Evolutionary conservation across 2,329 filamentous ascomycete genomes (phyloP).

Genomic region (Pseudophaeomoniella oleicola): DNA sequence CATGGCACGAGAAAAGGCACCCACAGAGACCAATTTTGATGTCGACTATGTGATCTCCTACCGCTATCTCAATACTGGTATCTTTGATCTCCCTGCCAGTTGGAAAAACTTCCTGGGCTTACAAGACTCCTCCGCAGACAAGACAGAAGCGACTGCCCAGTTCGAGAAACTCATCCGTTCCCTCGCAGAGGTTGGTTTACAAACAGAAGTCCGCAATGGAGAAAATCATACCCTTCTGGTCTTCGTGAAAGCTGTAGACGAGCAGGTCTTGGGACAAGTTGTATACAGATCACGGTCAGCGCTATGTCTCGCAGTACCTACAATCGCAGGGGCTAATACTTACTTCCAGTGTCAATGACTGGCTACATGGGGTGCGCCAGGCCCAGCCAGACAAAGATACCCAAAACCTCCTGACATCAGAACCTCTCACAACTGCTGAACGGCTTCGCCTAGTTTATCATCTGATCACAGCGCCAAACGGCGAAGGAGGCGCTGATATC

Average conservation of each 20-base stretch:
- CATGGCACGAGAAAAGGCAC: neutral
- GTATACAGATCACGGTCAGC: constrained; percentile 62
- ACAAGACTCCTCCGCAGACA: constrained; percentile 34
- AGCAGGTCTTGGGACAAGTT: constrained; percentile 60
- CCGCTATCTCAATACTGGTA: constrained; percentile 54
- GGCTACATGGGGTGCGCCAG: constrained; percentile 76
- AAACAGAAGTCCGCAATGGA: constrained; percentile 74
- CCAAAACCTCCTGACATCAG: constrained; percentile 48
- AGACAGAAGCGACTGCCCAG: constrained; percentile 52
- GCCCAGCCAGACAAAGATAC: constrained; percentile 63
- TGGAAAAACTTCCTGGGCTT: constrained; percentile 1
- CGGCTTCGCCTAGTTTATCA: constrained; percentile 76
- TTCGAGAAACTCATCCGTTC: constrained; percentile 67
- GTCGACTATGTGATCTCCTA: constrained; percentile 86
- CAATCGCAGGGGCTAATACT: constrained; percentile 1
- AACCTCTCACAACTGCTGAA: constrained; percentile 78
- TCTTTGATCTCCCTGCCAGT: constrained; percentile 9
- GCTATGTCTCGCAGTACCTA: neutral
- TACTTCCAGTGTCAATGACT: constrained; percentile 64
- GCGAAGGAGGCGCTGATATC: constrained; percentile 67
- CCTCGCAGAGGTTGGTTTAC: constrained; percentile 65
- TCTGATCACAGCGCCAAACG: constrained; percentile 58
- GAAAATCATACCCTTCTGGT: constrained; percentile 62
- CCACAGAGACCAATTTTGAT: constrained; percentile 37
- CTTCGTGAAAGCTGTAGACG: constrained; percentile 67